Base-by-base conservation (phyloP, 768 basidiomycete species). In the Tephrocybe rancida region DNA sequence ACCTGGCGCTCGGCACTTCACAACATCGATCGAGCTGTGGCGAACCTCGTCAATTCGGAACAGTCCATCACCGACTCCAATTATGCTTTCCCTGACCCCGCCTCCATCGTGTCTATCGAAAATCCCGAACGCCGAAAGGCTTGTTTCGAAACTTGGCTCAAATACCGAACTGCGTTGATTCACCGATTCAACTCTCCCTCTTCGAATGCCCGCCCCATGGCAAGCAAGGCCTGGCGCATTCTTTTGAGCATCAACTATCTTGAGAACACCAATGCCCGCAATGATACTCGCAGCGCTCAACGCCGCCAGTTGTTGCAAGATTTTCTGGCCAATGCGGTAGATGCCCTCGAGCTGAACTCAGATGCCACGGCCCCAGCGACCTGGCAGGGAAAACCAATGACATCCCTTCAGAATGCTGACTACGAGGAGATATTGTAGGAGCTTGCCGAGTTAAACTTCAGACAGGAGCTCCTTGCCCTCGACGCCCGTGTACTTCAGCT, bases 391-490 rank as follows among this genome's bases (percentile, higher is more conserved):
- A 49, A 50, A 26, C 32, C 29, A 13, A 37, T 48, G 5, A 19
- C 19, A 25, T 35, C 41, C 2, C 32, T 55, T 21, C 30, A 27
- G 3, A 14, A 46, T 35, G 16, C 27, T 5, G 41, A 51, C 14
- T 44, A 32, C 2, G 52, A 58, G 21, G 43, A 60, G 19, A 38
- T 67, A 32, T 22, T 64, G 6, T 65, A 56, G 59, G 54, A 64
- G 39, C 21, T 65, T 0, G 50, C 48, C 3, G 57, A 67, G 27
- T 54, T 61, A 11, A 59, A 58, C 18, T 67, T 64, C 38, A 21
- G 45, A 2, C 62, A 55, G 32, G 58, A 66, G 24, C 48, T 67
- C 8, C 44, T 54, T 13, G 55, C 61, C 9, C 59, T 68, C 1
- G 51, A 68, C 22, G 35, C 10, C 37, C 37, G 37, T 30, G 2